Evolutionary conservation across 805 yeast species (phyloP), one percentile per base, ranked within the genome.

Genomic region (Yamadazyma philogaea): DNA sequence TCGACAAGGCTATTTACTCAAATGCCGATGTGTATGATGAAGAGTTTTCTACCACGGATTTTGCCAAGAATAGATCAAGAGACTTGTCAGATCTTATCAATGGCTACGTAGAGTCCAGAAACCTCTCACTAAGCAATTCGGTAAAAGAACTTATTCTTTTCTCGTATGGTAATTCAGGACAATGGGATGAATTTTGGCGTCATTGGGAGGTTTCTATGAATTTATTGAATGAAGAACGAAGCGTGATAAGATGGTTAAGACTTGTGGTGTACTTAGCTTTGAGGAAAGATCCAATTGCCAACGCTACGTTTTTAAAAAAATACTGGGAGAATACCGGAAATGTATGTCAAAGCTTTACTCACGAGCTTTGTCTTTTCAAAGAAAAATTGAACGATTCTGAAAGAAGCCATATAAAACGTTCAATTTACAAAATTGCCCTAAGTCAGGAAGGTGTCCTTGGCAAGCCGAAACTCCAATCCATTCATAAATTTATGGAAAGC

Each of bases 151-250:
- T 64, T n/a, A 48, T 60, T 6, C 56, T 70, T 31, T 59, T 58
- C 37, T 57, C 65, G 1, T 66, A 63, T 42, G 75, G 74, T 3
- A 68, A 66, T 39, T 59, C 68, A 10, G 61, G 62, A 8, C 54
- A 63, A 24, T 70, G 74, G 73, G 43, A 42, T 3, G 41, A 51
- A 34, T 70, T 70, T 52, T 70, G 75, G 75, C 42, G 44, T 7
- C 55, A 62, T 36, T 70, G 74, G 74, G 58, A 68, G 14, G 38
- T 41, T 1, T 55, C 17, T 39, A 46, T 40, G 48, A 50, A 30
- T 42, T 51, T 17, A 34, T 44, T 30, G 32, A 41, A 27, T n/a
- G 37, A 40, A 3, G 20, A 42, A 32, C 20, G 10, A 37, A 42
- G 32, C 30, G 12, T 33, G 5, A 32, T 27, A 12, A 46, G 47